Percentiles rank a stretch among this genome's conserved stretches.
Evolutionary conservation across 192 early-diverging fungal species (phyloP).

Genomic region (Umbelopsis vinacea): DNA sequence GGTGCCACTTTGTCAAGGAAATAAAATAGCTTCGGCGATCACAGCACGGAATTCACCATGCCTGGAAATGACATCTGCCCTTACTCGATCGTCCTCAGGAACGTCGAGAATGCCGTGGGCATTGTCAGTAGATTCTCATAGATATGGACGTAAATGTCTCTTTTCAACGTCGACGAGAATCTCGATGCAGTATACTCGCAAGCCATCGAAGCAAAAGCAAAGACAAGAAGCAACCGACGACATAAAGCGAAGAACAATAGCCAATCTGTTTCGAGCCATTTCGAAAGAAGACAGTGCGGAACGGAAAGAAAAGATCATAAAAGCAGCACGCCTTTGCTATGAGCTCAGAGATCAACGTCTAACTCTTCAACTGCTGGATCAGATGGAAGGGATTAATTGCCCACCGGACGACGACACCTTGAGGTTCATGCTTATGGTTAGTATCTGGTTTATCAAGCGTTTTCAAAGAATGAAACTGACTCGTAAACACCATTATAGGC

Average conservation of each 20-base stretch:
- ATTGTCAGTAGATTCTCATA: too few relatives aligned
- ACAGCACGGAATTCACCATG: too few relatives aligned
- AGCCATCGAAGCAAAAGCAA: too few relatives aligned
- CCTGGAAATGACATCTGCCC: too few relatives aligned
- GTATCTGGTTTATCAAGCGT: neutral
- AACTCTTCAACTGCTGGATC: conserved; percentile 14
- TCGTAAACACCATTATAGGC: neutral
- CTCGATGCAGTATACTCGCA: too few relatives aligned
- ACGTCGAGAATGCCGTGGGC: too few relatives aligned
- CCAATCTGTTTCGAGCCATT: neutral
- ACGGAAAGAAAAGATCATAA: neutral
- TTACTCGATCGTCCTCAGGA: too few relatives aligned
- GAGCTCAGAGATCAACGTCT: neutral
- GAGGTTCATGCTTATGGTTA: neutral
- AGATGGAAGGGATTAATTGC: neutral
- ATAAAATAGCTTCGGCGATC: neutral
- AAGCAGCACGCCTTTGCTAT: neutral
- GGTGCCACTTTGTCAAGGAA: neutral
- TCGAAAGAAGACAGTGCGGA: neutral
- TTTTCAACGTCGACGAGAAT: too few relatives aligned
- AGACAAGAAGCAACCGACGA: neutral
- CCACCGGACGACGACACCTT: neutral
- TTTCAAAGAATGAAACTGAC: neutral
- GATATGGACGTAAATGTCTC: too few relatives aligned
- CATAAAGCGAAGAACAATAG: neutral